Conservation (phyloP, 495 filamentous ascomycete species). For the Podospora bellae-mahoneyi region DNA sequence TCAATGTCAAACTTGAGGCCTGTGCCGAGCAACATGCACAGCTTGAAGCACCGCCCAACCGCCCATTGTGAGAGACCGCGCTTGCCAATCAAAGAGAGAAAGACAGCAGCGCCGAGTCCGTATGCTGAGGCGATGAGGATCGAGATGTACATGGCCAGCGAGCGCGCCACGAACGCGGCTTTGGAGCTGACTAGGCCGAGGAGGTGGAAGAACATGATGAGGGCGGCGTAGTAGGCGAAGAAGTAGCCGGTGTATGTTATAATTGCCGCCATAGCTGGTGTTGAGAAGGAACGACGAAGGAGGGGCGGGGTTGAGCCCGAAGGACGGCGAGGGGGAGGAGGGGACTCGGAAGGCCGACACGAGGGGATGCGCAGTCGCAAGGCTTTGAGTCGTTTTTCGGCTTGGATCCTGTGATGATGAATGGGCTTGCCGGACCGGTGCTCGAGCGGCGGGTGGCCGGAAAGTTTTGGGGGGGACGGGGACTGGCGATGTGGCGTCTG, state of each 20-base stretch:
- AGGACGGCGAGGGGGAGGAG: not conserved
- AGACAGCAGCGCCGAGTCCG: constrained; percentile 71
- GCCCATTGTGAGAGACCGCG: constrained; percentile 82
- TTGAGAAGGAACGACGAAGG: not conserved
- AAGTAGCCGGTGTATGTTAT: constrained; percentile 49
- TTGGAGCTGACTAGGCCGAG: constrained; percentile 52
- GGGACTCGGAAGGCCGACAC: constrained; percentile 1
- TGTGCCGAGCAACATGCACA: constrained; percentile 67
- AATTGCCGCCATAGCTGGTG: constrained; percentile 29
- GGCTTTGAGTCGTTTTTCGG: constrained; percentile 28
- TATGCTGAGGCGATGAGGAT: constrained; percentile 66
- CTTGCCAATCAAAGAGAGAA: constrained; percentile 66
- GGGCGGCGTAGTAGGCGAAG: constrained; percentile 54
- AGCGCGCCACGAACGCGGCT: constrained; percentile 67
- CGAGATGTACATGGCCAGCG: constrained; percentile 66
- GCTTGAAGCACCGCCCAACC: constrained; percentile 76
- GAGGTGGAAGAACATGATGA: constrained; percentile 57
- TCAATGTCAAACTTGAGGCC: constrained; percentile 76
- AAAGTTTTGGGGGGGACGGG: constrained; percentile 2
- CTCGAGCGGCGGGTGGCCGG: not conserved
- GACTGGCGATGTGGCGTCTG: not conserved
- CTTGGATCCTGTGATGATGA: not conserved
- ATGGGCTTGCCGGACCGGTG: constrained; percentile 4
- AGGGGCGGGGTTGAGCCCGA: constrained; percentile 11
- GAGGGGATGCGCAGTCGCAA: constrained; percentile 35